Evolutionary conservation across 202 grass and related monocot species (phyloP), one percentile per base, ranked within the genome.

Genomic region (Setaria italica): DNA sequence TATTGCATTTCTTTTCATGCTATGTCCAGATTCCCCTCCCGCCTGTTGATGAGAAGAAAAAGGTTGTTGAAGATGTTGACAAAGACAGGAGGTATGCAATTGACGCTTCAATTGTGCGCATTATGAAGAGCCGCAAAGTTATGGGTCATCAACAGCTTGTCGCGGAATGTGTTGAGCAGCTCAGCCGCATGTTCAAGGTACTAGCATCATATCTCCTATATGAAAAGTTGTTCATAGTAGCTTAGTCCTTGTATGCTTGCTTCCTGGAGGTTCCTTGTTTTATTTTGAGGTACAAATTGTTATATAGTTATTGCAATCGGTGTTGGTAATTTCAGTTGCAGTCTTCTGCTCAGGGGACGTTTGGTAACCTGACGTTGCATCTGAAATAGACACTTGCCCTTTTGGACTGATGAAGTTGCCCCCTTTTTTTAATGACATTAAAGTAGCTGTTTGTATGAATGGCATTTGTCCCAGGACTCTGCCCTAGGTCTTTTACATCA

Each of bases 111-210:
- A 92, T 99, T 78, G 97, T 99, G 43, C 93, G 97, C 59, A 97
- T 99, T 66, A 99, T 99, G 97, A 99, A 99, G 71, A 96, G 94
- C 39, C 93, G 97, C 46, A 99, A 99, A 86, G 88, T 97, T 67
- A 89, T 99, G 82, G 77, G 87, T 17, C 97, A 97, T 90, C 94
- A 95, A 12, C 94, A 96, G 51, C 87, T 99, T 25, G 92, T 99
- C 14, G 85, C 87, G 45, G 97, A 99, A 83, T 99, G 97, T 39
- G 97, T 99, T 32, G 97, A 99, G 83, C 97, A 99, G 85, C 94
- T 99, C 30, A 90, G 87, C 81, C 97, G 94, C 53, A 97, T 99
- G 97, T 99, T 99, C 78, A 99, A 99, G 97, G 96, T 98, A 94
- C 58, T 56, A 2, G 30, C 37, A 13, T 5, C 11, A 7, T 19